Evolutionary conservation across 768 basidiomycete genomes (phyloP), one percentile per base, ranked within the genome.

Genomic region (Peribolospora kevripleyi): DNA sequence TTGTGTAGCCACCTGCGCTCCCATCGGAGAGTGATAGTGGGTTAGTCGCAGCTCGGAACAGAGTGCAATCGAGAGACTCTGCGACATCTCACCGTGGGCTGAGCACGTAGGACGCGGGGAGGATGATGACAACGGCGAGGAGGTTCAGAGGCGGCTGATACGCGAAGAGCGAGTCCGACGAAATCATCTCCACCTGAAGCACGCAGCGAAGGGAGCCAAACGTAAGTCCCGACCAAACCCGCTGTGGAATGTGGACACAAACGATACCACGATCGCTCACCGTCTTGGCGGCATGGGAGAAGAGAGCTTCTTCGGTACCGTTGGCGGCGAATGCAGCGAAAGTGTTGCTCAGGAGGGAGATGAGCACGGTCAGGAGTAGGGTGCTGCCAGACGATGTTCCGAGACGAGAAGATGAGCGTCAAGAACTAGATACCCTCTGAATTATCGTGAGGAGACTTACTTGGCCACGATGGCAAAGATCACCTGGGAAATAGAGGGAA

Each of bases 291-390:
- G 63, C 61, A 45, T 57, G 50, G 46, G 61, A 56, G 54, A 60
- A 55, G 6, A 60, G 52, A 7, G 59, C 49, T 46, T 62, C 61
- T 4, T 55, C 55, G 40, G 59, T 57, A 9, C 91, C 93, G 67
- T 95, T 87, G 61, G 84, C 81, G 59, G 80, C 90, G 62, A 97
- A 86, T 6, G 76, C 83, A 0, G 90, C 80, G 65, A 98, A 98
- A 0, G 93, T 95, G 64, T 95, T 85, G 5, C 86, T 86, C 37
- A 98, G 71, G 51, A 97, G 95, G 4, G 66, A 64, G 46, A 70
- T 60, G 6, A 67, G 61, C 4, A 63, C 62, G 7, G 93, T 97
- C 46, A 97, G 72, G 7, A 98, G 74, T 42, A 93, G 69, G 0
- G 84, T 90, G 62, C 90, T 91, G 60, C 84, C 25, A 25, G 25